Evolutionary conservation across 441 rosid species (phyloP).

Genomic region (Jatropha podagrica): DNA sequence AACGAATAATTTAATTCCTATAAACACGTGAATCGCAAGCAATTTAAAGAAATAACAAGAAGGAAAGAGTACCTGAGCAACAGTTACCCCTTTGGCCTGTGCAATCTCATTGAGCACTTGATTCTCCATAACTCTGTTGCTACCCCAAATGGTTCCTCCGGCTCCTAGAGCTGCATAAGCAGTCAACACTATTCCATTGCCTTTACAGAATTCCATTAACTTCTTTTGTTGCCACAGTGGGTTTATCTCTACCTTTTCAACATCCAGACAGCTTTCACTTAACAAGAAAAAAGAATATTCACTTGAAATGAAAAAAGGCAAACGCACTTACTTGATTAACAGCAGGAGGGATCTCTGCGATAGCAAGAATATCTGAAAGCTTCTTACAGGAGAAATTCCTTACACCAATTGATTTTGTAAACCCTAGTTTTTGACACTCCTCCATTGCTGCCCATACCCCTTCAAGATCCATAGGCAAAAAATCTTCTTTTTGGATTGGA

Average conservation of each 20-base stretch:
- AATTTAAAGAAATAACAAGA: no score
- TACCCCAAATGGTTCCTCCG: constrained; percentile 38
- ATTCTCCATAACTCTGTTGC: constrained; percentile 41
- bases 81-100: constrained; percentile 37
- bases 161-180: constrained; percentile 44
- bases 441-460: constrained; percentile 72
- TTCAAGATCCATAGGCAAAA: constrained; percentile 43
- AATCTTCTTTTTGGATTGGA: constrained; percentile 42
- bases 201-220: constrained; percentile 38
- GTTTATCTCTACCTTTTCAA: constrained; percentile 41
- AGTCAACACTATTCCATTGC: constrained; percentile 30
- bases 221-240: constrained; percentile 48
- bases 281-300: not conserved
- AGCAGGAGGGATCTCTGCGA: constrained; percentile 56
- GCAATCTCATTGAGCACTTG: constrained; percentile 40
- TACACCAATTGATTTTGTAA: constrained; percentile 59
- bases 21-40: no score
- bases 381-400: constrained; percentile 70
- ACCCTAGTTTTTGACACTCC: constrained; percentile 53
- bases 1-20: no score
- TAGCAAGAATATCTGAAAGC: constrained; percentile 43
- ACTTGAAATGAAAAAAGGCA: not conserved
- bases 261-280: not conserved
- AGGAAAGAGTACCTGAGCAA: constrained; percentile 38
- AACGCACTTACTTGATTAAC: constrained; percentile 49